Conservation (phyloP, 2,329 filamentous ascomycete genomes). For the Stagonosporopsis tanaceti region DNA sequence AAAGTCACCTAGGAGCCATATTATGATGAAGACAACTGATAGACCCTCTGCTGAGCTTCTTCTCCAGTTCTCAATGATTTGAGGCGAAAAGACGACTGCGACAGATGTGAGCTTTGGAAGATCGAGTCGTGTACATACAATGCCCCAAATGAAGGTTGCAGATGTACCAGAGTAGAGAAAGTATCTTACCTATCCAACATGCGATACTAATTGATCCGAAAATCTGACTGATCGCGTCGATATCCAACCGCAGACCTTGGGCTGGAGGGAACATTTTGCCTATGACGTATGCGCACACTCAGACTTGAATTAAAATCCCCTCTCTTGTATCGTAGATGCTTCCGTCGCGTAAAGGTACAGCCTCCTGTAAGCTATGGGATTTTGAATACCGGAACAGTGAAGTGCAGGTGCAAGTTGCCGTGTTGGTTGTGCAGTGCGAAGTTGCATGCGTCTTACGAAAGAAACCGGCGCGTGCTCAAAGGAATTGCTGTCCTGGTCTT, state of each 20-base stretch:
- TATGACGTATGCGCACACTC: conserved; percentile 39
- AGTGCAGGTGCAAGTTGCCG: background rate
- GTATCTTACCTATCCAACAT: conserved; percentile 76
- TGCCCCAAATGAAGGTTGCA: background rate
- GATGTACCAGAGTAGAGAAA: too few relatives aligned
- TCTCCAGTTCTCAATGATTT: conserved; percentile 94
- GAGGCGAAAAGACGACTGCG: conserved; percentile 86
- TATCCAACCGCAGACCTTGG: conserved; percentile 73
- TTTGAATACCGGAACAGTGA: background rate
- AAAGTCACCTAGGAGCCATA: conserved; percentile 93
- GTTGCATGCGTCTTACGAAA: background rate
- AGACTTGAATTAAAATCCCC: background rate
- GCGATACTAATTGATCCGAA: conserved; percentile 95
- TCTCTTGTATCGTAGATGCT: background rate
- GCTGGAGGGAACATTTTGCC: conserved; percentile 61
- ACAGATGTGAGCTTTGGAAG: background rate
- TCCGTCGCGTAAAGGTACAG: background rate
- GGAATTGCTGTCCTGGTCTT: conserved; percentile 1
- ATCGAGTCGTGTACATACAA: background rate
- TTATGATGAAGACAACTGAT: conserved; percentile 87
- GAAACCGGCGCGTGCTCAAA: conserved; percentile 6
- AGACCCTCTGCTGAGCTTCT: conserved; percentile 85
- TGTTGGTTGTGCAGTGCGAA: background rate
- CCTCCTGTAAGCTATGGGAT: too few relatives aligned
- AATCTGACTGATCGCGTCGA: conserved; percentile 91